A percentile compares a stretch with the other conserved stretches of the same genome.
phyloP scores from a whole-genome alignment of 2,329 filamentous ascomycete species.

The Cyclaneusma minus region DNA sequence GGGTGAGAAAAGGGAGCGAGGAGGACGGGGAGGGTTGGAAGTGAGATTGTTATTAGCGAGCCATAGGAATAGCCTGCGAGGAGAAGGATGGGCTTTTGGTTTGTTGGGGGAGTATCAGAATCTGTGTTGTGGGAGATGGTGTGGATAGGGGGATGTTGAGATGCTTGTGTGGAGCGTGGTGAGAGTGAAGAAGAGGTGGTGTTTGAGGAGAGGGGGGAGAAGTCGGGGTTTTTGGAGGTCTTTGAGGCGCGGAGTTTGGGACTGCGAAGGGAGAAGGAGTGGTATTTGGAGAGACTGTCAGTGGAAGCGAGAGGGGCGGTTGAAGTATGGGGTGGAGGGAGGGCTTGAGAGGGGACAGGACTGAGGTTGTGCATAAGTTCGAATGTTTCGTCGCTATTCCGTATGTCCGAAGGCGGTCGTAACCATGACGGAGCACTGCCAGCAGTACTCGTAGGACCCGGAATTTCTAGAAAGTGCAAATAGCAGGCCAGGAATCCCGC shows the following conservation, averaged over 20 bases:
- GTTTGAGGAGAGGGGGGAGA: constrained; percentile 1
- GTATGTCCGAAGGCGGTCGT: too few species aligned
- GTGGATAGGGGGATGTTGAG: too few species aligned
- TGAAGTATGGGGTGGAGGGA: neutral
- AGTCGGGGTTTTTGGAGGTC: constrained; percentile 4
- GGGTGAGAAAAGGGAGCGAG: constrained; percentile 36
- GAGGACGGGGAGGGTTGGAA: constrained; percentile 37
- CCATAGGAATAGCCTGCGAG: constrained; percentile 85
- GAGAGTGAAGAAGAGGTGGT: neutral
- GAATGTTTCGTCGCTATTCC: too few species aligned
- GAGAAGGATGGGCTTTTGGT: constrained; percentile 27
- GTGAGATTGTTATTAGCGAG: constrained; percentile 59
- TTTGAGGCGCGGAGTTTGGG: constrained; percentile 4
- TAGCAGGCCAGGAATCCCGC: constrained; percentile 70
- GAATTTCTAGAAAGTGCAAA: constrained; percentile 38
- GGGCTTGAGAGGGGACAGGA: constrained; percentile 12
- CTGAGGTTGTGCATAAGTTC: constrained; percentile 10
- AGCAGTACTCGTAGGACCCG: too few species aligned
- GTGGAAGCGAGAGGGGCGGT: neutral
- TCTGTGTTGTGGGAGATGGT: neutral
- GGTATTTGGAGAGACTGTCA: constrained; percentile 1
- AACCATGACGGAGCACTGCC: too few species aligned
- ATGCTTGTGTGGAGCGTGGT: neutral
- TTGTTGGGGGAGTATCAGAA: constrained; percentile 3
- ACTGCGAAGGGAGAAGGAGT: too few species aligned